These are phyloP conservation scores for Coemansia sp. DNA, from an alignment of 192 early-diverging fungal species.

Conservation along the genomic window DNA sequence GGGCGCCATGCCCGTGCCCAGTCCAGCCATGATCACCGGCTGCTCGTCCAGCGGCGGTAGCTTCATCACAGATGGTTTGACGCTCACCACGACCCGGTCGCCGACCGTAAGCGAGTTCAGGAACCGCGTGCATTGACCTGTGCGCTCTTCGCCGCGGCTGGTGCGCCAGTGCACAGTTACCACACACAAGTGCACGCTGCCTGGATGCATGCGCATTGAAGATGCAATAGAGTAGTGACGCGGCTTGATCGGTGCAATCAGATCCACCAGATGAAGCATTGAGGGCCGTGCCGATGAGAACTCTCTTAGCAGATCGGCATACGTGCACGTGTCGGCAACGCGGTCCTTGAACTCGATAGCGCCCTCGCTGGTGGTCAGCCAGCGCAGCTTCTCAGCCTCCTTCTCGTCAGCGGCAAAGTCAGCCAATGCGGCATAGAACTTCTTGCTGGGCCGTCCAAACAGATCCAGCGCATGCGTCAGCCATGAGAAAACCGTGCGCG, in stretches of 20 bases:
- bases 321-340: constrained; percentile 79
- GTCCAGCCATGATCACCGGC: constrained; percentile 95
- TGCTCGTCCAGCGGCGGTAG: constrained; percentile 74
- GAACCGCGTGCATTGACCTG: constrained; percentile 92
- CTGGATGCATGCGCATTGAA: constrained; percentile 79
- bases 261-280: constrained; percentile 65
- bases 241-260: constrained; percentile 88
- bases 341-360: constrained; percentile 75
- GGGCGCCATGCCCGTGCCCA: constrained; percentile 98
- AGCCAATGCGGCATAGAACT: constrained; percentile 85
- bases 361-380: constrained; percentile 68
- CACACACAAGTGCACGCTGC: constrained; percentile 85
- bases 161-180: constrained; percentile 89
- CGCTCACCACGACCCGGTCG: constrained; percentile 72
- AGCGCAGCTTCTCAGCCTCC: constrained; percentile 65
- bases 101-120: constrained; percentile 68
- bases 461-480: constrained; percentile 82
- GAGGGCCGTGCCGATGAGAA: constrained; percentile 79
- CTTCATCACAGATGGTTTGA: constrained; percentile 98
- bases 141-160: constrained; percentile 62
- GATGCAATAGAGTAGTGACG: constrained; percentile 99
- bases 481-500: constrained; percentile 73
- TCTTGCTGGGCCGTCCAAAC: constrained; percentile 93
- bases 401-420: constrained; percentile 64
- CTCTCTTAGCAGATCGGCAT: constrained; percentile 82